These are phyloP conservation scores for Acacia acuminata DNA, from an alignment of 306 rosid genomes.

Conservation along the genomic window DNA sequence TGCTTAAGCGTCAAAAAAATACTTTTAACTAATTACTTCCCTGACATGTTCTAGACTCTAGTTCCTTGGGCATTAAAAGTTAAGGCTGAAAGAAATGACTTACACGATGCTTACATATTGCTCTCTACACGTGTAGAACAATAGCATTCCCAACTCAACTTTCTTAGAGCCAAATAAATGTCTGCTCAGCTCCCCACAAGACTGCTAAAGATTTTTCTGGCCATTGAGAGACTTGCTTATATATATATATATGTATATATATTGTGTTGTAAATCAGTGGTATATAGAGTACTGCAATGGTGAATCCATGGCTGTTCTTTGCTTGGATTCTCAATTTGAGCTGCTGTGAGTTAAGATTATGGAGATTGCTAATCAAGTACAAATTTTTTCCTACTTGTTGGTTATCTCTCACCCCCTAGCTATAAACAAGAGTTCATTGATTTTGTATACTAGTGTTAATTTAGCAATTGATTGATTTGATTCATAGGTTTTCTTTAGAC, in stretches of 20 bases:
- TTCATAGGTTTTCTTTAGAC: background rate
- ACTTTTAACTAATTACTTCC: background rate
- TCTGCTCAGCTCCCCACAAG: background rate
- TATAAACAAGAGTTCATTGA: slow-evolving; percentile 4
- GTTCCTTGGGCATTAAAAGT: background rate
- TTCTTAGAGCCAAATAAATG: background rate
- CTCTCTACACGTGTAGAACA: background rate
- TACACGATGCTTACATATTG: background rate
- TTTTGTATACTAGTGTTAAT: background rate
- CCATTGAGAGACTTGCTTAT: background rate
- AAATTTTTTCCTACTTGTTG: background rate
- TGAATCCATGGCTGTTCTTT: background rate
- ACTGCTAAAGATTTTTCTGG: background rate
- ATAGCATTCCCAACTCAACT: background rate
- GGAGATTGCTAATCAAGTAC: background rate
- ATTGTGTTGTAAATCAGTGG: slow-evolving; percentile 4
- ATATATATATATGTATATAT: background rate
- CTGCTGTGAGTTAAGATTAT: background rate
- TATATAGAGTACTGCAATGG: background rate
- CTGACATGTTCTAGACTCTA: background rate
- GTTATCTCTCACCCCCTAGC: background rate
- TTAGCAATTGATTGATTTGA: background rate
- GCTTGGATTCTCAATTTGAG: background rate
- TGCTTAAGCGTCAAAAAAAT: background rate
- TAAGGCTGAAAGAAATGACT: slow-evolving; percentile 3